phyloP scores from a whole-genome alignment of 768 basidiomycete genomes.

The Suillus fuscotomentosus region DNA sequence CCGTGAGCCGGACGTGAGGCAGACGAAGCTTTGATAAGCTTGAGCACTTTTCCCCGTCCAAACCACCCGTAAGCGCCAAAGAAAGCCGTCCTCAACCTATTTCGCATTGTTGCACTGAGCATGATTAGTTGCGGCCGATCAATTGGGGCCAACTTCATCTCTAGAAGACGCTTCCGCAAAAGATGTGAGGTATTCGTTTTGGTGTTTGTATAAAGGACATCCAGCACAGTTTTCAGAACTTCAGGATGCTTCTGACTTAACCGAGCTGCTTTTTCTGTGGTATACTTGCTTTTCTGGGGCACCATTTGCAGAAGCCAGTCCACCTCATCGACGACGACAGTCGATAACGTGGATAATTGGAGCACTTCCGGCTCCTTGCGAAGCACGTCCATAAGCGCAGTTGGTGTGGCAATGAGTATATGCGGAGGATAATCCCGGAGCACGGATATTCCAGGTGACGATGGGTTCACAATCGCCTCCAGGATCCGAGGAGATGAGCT shows the following conservation, averaged over 20 bases:
- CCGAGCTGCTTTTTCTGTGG: conserved; percentile 36
- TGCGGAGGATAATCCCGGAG: conserved; percentile 51
- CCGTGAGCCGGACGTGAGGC: conserved; percentile 25
- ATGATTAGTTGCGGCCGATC: conserved; percentile 59
- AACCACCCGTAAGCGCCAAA: conserved; percentile 62
- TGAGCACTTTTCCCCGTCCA: conserved; percentile 37
- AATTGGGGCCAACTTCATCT: conserved; percentile 7
- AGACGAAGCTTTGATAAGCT: conserved; percentile 25
- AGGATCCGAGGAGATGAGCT: conserved; percentile 26
- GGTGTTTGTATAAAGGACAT: conserved; percentile 48
- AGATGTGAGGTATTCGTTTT: conserved; percentile 9
- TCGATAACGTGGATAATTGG: conserved; percentile 45
- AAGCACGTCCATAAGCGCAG: conserved; percentile 60
- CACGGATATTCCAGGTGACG: conserved; percentile 32
- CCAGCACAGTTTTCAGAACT: conserved; percentile 57
- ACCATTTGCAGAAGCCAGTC: conserved; percentile 66
- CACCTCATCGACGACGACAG: conserved; percentile 73
- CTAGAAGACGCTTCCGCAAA: conserved; percentile 9
- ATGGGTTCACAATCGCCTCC: conserved; percentile 24
- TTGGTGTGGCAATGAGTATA: conserved; percentile 71
- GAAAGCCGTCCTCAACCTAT: conserved; percentile 38
- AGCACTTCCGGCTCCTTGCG: conserved; percentile 42
- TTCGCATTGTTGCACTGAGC: conserved; percentile 69
- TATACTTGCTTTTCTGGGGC: conserved; percentile 42
- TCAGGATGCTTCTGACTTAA: conserved; percentile 55